A percentile compares a stretch with the other conserved stretches of the same genome.
Evolutionary conservation across 495 filamentous ascomycete species (phyloP).

Genomic region (Chaetomium cochliodes): DNA sequence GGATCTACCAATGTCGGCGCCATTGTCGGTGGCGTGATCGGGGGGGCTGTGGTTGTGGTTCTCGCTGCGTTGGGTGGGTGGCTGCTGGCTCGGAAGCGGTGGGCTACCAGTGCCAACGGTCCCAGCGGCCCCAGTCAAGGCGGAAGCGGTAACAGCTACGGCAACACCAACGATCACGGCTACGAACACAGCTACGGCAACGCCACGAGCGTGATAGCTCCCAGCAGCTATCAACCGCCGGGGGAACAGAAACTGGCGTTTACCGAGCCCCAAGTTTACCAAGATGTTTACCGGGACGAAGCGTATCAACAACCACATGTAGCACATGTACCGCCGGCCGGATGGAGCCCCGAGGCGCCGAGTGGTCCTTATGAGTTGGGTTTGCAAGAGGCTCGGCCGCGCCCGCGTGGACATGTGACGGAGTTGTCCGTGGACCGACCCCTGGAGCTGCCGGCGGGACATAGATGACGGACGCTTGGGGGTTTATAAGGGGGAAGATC

Average conservation of each 20-base stretch:
- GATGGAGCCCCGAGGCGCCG: neutral
- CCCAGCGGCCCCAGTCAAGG: neutral
- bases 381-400: neutral
- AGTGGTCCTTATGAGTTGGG: neutral
- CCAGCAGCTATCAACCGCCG: neutral
- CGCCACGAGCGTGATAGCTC: no score
- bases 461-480: neutral
- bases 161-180: neutral
- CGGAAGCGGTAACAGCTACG: neutral
- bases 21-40: slow-evolving; percentile 2
- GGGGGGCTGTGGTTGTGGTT: neutral
- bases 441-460: neutral
- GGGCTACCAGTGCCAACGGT: neutral
- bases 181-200: no score
- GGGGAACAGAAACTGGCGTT: neutral
- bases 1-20: neutral
- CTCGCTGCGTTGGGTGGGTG: neutral
- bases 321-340: neutral
- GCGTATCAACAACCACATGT: neutral
- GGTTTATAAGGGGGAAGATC: neutral
- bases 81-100: neutral
- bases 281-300: neutral
- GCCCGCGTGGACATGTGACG: neutral
- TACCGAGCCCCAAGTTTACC: neutral
- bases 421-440: neutral